Percentiles rank a stretch among this genome's conserved stretches.
phyloP scores from a whole-genome alignment of 345 rosid genomes.

The Hirschfeldia incana region DNA sequence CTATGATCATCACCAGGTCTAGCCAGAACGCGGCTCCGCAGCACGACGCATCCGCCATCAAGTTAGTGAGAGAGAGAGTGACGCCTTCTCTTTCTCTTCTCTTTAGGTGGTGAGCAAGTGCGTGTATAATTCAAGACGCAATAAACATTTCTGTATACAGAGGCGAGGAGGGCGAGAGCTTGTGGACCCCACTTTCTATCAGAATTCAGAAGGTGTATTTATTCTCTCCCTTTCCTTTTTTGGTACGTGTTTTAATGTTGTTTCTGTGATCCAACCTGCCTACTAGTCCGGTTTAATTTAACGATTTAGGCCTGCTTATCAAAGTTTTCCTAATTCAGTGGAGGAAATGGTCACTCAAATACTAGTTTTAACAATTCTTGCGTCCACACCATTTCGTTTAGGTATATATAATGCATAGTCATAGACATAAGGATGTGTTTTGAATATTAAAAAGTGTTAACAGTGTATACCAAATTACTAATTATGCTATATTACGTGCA shows the following conservation, averaged over 20 bases:
- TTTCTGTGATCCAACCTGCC: neutral
- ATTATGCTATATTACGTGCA: too few relatives aligned
- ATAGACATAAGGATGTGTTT: too few relatives aligned
- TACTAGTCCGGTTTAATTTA: neutral
- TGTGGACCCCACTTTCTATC: slow-evolving; percentile 6
- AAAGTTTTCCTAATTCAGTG: neutral
- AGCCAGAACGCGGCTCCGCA: slow-evolving; percentile 56
- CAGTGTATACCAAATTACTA: too few relatives aligned
- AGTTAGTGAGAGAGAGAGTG: neutral
- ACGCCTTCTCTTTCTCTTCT: neutral
- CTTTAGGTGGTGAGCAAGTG: slow-evolving; percentile 9
- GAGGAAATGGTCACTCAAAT: neutral
- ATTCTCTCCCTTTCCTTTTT: neutral
- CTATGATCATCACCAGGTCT: slow-evolving; percentile 49
- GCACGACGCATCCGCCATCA: slow-evolving; percentile 41
- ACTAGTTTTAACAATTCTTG: too few relatives aligned
- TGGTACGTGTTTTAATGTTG: neutral
- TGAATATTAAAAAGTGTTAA: too few relatives aligned
- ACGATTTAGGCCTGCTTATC: neutral
- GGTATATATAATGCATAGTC: too few relatives aligned
- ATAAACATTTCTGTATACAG: neutral
- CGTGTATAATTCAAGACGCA: slow-evolving; percentile 14
- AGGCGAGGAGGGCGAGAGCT: neutral
- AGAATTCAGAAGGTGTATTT: neutral
- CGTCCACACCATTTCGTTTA: too few relatives aligned